A percentile compares a stretch with the other conserved stretches of the same genome.
Conservation (phyloP, 2,329 filamentous ascomycete species). For the Colletotrichum cereale region DNA sequence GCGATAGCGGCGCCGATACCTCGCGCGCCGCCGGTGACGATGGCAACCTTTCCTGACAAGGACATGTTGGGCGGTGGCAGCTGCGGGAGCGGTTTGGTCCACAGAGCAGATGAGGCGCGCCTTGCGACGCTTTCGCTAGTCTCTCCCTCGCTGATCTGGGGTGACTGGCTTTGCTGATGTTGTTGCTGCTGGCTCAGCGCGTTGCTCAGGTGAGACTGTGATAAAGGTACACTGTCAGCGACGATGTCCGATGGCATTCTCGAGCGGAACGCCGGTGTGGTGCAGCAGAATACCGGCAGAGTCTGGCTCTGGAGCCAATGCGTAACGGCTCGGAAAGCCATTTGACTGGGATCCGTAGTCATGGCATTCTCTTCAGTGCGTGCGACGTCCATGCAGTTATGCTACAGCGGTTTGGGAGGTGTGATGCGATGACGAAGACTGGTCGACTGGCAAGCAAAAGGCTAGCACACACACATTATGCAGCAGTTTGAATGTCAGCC, state of each 20-base stretch:
- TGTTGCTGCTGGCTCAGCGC: constrained; percentile 34
- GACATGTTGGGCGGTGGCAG: constrained; percentile 40
- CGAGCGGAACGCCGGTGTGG: constrained; percentile 37
- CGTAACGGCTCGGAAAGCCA: constrained; percentile 41
- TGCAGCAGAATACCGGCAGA: constrained; percentile 41
- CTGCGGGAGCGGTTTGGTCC: constrained; percentile 42
- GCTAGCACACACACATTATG: constrained; percentile 25
- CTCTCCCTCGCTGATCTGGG: constrained; percentile 29
- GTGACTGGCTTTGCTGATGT: constrained; percentile 24
- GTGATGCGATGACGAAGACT: constrained; percentile 38
- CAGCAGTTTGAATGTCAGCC: constrained; percentile 33
- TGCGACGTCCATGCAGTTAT: constrained; percentile 41
- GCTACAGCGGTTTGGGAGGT: constrained; percentile 31
- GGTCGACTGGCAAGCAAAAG: constrained; percentile 11
- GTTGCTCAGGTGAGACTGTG: constrained; percentile 39
- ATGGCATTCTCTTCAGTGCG: constrained; percentile 40
- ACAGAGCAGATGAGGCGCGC: constrained; percentile 38
- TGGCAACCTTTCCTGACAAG: constrained; percentile 40
- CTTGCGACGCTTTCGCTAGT: constrained; percentile 23
- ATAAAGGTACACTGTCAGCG: constrained; percentile 37
- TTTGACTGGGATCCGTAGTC: constrained; percentile 41
- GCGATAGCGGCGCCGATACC: constrained; percentile 72
- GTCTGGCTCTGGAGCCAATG: constrained; percentile 41
- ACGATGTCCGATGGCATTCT: constrained; percentile 37
- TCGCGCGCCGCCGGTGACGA: constrained; percentile 56